A percentile compares a stretch with the other conserved stretches of the same genome.
These are phyloP conservation scores for Aspergillus vadensis DNA, from an alignment of 2,329 filamentous ascomycete species.

Conservation along the genomic window DNA sequence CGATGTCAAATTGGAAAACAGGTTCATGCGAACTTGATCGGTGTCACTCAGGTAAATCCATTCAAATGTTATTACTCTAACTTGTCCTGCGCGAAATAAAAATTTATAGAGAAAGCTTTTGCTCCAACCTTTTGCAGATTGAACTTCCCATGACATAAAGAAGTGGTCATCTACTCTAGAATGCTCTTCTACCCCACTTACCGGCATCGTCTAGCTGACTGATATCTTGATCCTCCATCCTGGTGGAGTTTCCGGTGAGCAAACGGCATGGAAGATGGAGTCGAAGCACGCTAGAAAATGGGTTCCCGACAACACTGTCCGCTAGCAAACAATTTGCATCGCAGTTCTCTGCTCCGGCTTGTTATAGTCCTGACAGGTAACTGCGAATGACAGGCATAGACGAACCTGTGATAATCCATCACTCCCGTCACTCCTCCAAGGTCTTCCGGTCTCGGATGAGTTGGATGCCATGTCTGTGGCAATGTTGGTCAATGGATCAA, in stretches of 20 bases:
- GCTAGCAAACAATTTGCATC: constrained; percentile 4
- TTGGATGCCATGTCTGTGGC: constrained; percentile 6
- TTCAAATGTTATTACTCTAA: neutral
- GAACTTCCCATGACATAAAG: constrained; percentile 1
- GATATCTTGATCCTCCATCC: constrained; percentile 1
- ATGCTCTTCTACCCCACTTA: constrained; percentile 5
- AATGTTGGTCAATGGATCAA: neutral
- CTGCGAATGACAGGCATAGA: neutral
- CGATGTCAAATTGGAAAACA: neutral
- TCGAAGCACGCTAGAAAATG: constrained; percentile 28
- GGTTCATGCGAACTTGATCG: neutral
- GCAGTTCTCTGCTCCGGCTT: neutral
- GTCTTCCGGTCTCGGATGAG: constrained; percentile 11
- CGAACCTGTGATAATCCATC: constrained; percentile 1
- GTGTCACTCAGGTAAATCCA: neutral
- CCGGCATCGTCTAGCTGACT: constrained; percentile 6
- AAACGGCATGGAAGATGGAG: constrained; percentile 19
- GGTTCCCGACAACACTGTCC: constrained; percentile 11
- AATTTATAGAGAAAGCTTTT: neutral
- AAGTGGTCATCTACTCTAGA: neutral
- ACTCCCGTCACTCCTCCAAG: constrained; percentile 5
- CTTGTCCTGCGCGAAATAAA: neutral
- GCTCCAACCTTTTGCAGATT: neutral
- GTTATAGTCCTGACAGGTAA: neutral
- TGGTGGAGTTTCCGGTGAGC: constrained; percentile 14